Conservation (phyloP, 2,329 filamentous ascomycete species). For the Aspergillus sp. region DNA sequence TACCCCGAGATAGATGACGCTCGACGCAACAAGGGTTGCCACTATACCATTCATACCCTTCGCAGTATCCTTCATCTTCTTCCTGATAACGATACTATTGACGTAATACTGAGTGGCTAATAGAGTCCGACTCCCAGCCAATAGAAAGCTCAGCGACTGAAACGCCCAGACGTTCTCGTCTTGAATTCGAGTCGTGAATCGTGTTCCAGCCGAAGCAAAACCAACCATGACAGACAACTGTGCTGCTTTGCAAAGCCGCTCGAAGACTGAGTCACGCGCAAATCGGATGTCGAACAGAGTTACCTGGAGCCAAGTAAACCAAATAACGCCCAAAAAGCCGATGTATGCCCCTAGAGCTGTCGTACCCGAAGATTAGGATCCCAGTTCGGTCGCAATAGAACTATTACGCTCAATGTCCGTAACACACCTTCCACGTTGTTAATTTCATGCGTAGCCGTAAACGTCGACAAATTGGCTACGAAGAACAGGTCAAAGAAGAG, state of each 20-base stretch:
- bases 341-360: conserved; percentile 40
- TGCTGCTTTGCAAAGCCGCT: conserved; percentile 50
- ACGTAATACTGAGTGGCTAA: conserved; percentile 48
- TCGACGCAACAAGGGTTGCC: conserved; percentile 19
- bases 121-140: conserved; percentile 47
- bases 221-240: conserved; percentile 59
- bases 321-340: conserved; percentile 51
- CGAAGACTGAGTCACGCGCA: conserved; percentile 55
- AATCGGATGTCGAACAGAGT: conserved; percentile 60
- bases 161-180: conserved; percentile 39
- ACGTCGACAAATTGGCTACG: conserved; percentile 58
- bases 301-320: conserved; percentile 61
- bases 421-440: conserved; percentile 38
- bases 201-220: conserved; percentile 52
- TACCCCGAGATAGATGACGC: conserved; percentile 23
- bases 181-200: conserved; percentile 35
- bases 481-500: conserved; percentile 56
- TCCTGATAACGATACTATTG: conserved; percentile 20
- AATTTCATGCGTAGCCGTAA: conserved; percentile 49
- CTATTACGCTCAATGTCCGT: too few relatives aligned
- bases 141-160: conserved; percentile 32
- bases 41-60: conserved; percentile 23
- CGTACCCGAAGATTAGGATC: neutral
- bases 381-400: too few relatives aligned
- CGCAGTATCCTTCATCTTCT: conserved; percentile 18